Evolutionary conservation across 176 grass and related monocot genomes (phyloP).

Genomic region (Dactylis glomerata): DNA sequence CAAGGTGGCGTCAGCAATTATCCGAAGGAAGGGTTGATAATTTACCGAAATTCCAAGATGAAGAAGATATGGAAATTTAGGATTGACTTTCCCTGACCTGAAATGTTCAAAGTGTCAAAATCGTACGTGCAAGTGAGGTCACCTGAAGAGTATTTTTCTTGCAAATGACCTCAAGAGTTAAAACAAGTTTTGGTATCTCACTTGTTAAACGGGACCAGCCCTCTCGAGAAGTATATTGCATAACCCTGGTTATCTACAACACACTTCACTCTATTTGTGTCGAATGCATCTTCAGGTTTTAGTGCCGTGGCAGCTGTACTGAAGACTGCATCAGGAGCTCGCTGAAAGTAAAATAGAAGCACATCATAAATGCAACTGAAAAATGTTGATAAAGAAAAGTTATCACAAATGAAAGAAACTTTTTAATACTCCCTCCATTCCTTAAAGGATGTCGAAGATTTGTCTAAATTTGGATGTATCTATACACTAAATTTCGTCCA

Average conservation of each 20-base stretch:
- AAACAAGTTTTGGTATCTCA: constrained; percentile 21
- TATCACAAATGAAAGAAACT: neutral
- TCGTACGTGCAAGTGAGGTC: neutral
- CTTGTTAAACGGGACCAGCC: constrained; percentile 93
- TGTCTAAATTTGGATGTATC: too few species aligned
- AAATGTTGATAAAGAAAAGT: neutral
- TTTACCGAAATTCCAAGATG: constrained; percentile 93
- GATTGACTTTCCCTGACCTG: constrained; percentile 78
- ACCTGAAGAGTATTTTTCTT: constrained; percentile 5
- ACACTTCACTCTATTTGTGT: constrained; percentile 92
- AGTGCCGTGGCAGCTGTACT: constrained; percentile 86
- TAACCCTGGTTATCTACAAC: constrained; percentile 88
- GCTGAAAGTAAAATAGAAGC: constrained; percentile 37
- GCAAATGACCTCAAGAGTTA: neutral
- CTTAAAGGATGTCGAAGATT: too few species aligned
- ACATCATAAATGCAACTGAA: neutral
- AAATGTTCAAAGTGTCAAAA: constrained; percentile 34
- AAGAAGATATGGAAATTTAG: constrained; percentile 82
- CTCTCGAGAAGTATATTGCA: constrained; percentile 97
- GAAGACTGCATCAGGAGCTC: constrained; percentile 93
- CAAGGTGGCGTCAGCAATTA: neutral
- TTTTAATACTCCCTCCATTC: too few species aligned
- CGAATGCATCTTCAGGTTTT: constrained; percentile 82
- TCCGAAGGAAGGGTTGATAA: neutral
- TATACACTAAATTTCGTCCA: too few species aligned